Evolutionary conservation across 345 rosid species (phyloP), one percentile per base, ranked within the genome.

Genomic region (Eucalyptus caleyi): DNA sequence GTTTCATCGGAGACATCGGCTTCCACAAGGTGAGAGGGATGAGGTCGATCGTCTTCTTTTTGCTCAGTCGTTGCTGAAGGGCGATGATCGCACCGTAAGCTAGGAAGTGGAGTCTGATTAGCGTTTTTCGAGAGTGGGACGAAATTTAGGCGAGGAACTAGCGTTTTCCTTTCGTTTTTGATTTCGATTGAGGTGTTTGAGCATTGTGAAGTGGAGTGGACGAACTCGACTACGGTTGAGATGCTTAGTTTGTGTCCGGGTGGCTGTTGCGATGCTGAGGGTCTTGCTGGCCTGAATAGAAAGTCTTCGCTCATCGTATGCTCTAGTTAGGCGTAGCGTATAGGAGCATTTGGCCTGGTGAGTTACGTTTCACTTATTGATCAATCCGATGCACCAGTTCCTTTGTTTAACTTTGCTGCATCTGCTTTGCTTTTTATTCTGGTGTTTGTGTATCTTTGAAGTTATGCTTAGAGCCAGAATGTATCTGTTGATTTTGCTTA

Each of bases 401-500:
- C 54, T 62, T 16, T 87, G 7, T 88, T 21, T 88, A 47, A 87
- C 67, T 30, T 86, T 87, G 86, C 24, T 40, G 67, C 44, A 86
- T 86, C 30, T 86, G 56, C 60, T 87, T 86, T 44, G 19, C 87
- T 87, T 69, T 42, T 44, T 86, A 90, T 69, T 27, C 32, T 82
- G 47, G 80, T 87, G 60, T 40, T 60, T 59, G 24, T 40, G 62
- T 16, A 14, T 80, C 80, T 81, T 45, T 93, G 93, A 92, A 89
- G 91, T 92, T 91, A 93, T 94, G 93, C 95, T 94, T 92, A 93
- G 91, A 93, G 67, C 93, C 93, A 93, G 95, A 94, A 92, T 93
- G 90, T 93, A 91, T 93, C 90, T 95, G 93, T 95, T 95, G 77
- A 44, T 77, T 77, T 44, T 77, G 94, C 94, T 96, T 94, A 90